phyloP scores from a whole-genome alignment of 495 filamentous ascomycete genomes.

The Aspergillus mulundensis region DNA sequence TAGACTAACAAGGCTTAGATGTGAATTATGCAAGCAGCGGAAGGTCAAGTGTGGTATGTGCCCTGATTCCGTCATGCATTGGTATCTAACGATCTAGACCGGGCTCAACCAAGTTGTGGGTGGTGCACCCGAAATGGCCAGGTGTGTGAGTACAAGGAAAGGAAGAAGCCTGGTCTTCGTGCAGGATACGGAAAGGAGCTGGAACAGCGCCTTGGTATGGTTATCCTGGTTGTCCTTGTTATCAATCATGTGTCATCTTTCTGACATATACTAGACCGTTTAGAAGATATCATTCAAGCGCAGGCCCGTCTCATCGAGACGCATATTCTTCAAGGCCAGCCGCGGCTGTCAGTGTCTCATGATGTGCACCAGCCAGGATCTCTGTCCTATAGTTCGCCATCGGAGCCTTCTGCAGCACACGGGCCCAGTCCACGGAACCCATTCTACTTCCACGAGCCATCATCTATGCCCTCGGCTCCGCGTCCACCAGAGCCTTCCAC shows the following conservation, averaged over 20 bases:
- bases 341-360: constrained; percentile 18
- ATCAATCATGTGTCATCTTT: background rate
- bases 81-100: constrained; percentile 39
- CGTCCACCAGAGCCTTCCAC: constrained; percentile 32
- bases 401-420: constrained; percentile 37
- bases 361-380: constrained; percentile 26
- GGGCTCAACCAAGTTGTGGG: constrained; percentile 77
- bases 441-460: constrained; percentile 37
- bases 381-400: constrained; percentile 41
- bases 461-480: constrained; percentile 23
- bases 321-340: constrained; percentile 41
- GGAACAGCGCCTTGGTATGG: constrained; percentile 65
- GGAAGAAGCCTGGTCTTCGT: constrained; percentile 78
- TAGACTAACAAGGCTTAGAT: constrained; percentile 45
- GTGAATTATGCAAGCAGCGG: constrained; percentile 78
- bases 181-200: constrained; percentile 87
- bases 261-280: constrained; percentile 30
- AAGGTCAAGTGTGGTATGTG: constrained; percentile 72
- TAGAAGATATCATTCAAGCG: constrained; percentile 45
- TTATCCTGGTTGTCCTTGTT: background rate
- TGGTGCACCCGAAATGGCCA: constrained; percentile 82
- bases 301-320: constrained; percentile 47
- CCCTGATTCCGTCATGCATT: background rate
- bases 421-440: constrained; percentile 35
- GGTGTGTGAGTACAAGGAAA: constrained; percentile 75